phyloP scores from a whole-genome alignment of 1,284 basidiomycete species.

The Quambalaria eucalypti region DNA sequence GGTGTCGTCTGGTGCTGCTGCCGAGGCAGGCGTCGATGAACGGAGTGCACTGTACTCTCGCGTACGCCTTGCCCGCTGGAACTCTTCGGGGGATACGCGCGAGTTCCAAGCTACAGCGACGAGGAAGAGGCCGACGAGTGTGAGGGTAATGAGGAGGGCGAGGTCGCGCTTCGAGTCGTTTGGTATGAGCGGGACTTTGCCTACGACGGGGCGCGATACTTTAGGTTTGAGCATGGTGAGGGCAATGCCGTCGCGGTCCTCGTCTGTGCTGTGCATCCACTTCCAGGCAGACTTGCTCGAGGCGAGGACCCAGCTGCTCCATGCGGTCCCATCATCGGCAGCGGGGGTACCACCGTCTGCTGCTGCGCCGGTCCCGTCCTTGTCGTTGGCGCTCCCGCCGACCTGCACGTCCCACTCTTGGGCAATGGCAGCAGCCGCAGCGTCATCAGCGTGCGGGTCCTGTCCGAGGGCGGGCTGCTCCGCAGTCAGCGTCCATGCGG shows the following conservation, averaged over 20 bases:
- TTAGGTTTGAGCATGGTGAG: background rate
- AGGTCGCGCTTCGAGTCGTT: conserved; percentile 1
- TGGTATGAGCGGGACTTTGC: background rate
- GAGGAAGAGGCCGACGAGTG: background rate
- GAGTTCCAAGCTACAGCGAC: background rate
- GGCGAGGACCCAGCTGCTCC: background rate
- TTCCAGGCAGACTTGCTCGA: background rate
- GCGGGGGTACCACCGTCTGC: too few relatives aligned
- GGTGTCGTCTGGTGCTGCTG: too few relatives aligned
- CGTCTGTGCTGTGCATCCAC: background rate
- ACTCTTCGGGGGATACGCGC: background rate
- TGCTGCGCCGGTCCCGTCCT: too few relatives aligned
- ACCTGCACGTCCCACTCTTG: too few relatives aligned
- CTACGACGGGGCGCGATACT: background rate
- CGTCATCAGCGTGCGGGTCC: too few relatives aligned
- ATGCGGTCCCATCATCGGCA: too few relatives aligned
- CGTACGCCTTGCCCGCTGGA: background rate
- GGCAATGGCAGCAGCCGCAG: too few relatives aligned
- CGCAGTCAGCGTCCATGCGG: too few relatives aligned
- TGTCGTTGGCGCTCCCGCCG: too few relatives aligned
- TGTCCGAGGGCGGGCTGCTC: too few relatives aligned
- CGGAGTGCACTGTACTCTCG: too few relatives aligned
- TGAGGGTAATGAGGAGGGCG: background rate
- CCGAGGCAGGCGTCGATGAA: too few relatives aligned
- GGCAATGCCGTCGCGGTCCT: background rate